These are phyloP conservation scores for Mycena galericulata DNA, from an alignment of 768 basidiomycete species.

Conservation along the genomic window DNA sequence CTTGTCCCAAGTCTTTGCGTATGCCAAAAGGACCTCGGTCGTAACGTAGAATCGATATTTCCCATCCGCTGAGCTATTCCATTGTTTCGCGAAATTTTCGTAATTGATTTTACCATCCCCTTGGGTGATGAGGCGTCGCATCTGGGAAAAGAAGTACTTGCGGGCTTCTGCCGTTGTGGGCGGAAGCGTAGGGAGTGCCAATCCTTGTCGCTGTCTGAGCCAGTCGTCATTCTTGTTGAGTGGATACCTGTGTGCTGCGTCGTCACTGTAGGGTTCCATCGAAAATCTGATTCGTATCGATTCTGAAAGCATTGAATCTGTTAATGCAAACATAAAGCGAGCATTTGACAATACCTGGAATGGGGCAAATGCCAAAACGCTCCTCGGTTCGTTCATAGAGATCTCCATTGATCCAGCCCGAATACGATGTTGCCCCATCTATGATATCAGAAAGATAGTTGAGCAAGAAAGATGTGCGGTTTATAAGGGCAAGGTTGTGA, in stretches of 20 bases:
- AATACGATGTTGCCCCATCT: slow-evolving; percentile 33
- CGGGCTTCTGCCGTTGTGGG: slow-evolving; percentile 38
- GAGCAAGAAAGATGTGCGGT: slow-evolving; percentile 32
- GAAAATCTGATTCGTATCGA: background rate
- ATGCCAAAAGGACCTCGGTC: slow-evolving; percentile 37
- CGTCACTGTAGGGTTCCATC: background rate
- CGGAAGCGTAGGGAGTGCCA: slow-evolving; percentile 38
- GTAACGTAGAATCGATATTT: slow-evolving; percentile 41
- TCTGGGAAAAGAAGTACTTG: slow-evolving; percentile 1
- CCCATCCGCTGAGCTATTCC: slow-evolving; percentile 41
- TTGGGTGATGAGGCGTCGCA: background rate
- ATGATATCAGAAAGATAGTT: background rate
- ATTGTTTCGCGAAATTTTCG: slow-evolving; percentile 37
- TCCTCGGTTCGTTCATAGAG: slow-evolving; percentile 36
- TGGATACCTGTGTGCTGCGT: background rate
- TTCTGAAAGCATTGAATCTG: background rate
- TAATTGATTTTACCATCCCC: slow-evolving; percentile 32
- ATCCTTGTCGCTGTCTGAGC: slow-evolving; percentile 37
- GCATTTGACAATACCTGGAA: slow-evolving; percentile 38
- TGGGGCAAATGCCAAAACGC: slow-evolving; percentile 37
- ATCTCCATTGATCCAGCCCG: slow-evolving; percentile 41
- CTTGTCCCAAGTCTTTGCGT: slow-evolving; percentile 43
- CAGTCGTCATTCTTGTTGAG: slow-evolving; percentile 36
- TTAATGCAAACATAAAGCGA: background rate
- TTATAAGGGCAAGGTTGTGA: slow-evolving; percentile 38